Evolutionary conservation across 768 basidiomycete genomes (phyloP), one percentile per base, ranked within the genome.

Genomic region (Leccinum pellstonianum): DNA sequence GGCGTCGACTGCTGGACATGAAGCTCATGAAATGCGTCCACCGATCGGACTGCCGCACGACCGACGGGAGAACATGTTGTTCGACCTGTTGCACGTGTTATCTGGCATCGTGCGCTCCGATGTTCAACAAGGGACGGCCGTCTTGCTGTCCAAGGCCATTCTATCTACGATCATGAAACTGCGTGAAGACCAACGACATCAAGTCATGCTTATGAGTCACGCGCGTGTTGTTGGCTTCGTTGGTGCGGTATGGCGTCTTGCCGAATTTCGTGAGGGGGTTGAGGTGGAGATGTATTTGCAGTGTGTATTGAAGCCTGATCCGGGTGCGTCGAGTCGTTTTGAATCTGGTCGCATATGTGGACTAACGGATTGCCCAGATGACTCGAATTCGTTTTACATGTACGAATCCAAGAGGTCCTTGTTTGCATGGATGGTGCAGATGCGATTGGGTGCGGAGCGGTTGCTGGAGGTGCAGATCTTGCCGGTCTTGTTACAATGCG

Each of bases 351-450:
- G 31, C 43, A 7, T 12, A 7, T 17, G 9, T 25, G 47, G 15
- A 41, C 38, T 47, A 48, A 31, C 11, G 5, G 50, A 2, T 47
- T 38, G 51, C 14, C 0, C 64, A 96, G 95, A 93, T 64, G 91
- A 95, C 59, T 75, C 98, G 31, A 95, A 96, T 66, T 81, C 93
- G 0, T 78, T 95, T 38, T 98, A 96, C 74, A 91, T 98, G 15
- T 98, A 94, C 66, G 96, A 98, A 70, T 85, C 95, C 15, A 96
- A 96, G 75, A 88, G 95, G 85, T 91, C 95, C 4, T 77, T 97
- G 62, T 85, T 98, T 60, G 83, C 90, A 25, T 83, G 93, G 33
- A 84, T 97, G 76, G 85, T 92, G 0, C 88, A 95, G 70, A 90
- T 86, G 3, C 81, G 90, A 49, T 76, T 81, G 58, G 96, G 95